A percentile compares a stretch with the other conserved stretches of the same genome.
Conservation (phyloP, 169 alveolate species). For the Theileria parva region DNA sequence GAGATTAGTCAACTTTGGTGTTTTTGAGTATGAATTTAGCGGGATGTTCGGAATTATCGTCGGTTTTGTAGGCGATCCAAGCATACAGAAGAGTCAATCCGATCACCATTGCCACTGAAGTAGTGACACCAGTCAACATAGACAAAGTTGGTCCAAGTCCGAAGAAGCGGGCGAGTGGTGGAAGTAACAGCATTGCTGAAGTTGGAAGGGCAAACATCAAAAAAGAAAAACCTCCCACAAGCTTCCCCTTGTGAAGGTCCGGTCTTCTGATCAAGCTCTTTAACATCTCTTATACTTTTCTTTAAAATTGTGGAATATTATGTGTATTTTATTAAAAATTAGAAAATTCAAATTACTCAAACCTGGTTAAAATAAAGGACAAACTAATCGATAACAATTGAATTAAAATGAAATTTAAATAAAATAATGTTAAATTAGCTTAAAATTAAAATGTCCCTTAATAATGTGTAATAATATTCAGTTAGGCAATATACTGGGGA, state of each 20-base stretch:
- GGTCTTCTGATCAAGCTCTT: slow-evolving; percentile 16
- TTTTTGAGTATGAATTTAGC: slow-evolving; percentile 43
- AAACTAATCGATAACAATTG: neutral
- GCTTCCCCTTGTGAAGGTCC: slow-evolving; percentile 32
- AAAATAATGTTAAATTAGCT: neutral
- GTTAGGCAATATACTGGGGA: neutral
- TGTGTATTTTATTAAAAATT: neutral
- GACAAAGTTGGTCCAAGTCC: slow-evolving; percentile 31
- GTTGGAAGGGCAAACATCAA: slow-evolving; percentile 57
- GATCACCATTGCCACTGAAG: slow-evolving; percentile 39
- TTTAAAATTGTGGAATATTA: neutral
- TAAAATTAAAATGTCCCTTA: neutral
- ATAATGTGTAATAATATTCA: neutral
- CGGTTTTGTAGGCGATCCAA: slow-evolving; percentile 50
- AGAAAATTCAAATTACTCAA: neutral
- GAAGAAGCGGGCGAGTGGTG: slow-evolving; percentile 19
- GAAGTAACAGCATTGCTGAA: slow-evolving; percentile 35
- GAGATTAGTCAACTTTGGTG: slow-evolving; percentile 36
- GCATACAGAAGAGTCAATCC: slow-evolving; percentile 49
- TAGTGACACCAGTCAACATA: slow-evolving; percentile 22
- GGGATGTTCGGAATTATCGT: slow-evolving; percentile 33
- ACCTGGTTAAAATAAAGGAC: neutral
- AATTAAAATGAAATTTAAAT: no score
- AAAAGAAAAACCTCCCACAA: slow-evolving; percentile 49
- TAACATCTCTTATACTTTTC: neutral